Evolutionary conservation across 2,329 filamentous ascomycete genomes (phyloP).

Genomic region (Xylariaceae sp.): DNA sequence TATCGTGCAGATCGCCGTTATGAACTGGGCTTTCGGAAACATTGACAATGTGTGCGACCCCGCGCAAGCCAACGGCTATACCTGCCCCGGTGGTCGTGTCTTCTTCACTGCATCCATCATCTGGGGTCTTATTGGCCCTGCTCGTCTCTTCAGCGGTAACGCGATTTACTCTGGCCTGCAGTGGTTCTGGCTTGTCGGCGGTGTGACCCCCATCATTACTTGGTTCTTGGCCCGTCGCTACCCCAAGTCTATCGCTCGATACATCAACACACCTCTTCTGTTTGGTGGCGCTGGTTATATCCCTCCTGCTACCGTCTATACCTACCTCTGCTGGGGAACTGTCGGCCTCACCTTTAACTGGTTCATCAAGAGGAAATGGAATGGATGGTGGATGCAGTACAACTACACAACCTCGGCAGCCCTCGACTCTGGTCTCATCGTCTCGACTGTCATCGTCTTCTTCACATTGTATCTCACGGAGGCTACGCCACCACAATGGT

Average conservation of each 20-base stretch:
- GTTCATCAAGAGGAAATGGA: conserved; percentile 61
- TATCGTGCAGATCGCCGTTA: conserved; percentile 57
- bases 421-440: conserved; percentile 64
- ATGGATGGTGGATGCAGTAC: conserved; percentile 75
- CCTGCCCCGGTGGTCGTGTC: conserved; percentile 52
- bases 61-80: conserved; percentile 55
- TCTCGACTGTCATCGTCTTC: conserved; percentile 68
- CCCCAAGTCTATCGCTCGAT: conserved; percentile 61
- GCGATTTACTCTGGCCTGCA: conserved; percentile 63
- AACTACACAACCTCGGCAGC: conserved; percentile 74
- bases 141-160: conserved; percentile 63
- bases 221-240: conserved; percentile 61
- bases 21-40: conserved; percentile 62
- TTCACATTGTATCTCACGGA: conserved; percentile 63
- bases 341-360: conserved; percentile 69
- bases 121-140: conserved; percentile 71
- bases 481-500: conserved; percentile 58
- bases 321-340: conserved; percentile 68
- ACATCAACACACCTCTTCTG: conserved; percentile 66
- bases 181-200: conserved; percentile 71
- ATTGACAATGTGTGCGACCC: conserved; percentile 62
- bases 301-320: conserved; percentile 68
- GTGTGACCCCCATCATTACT: conserved; percentile 59
- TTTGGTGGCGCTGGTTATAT: conserved; percentile 63
- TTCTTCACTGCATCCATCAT: conserved; percentile 69